A percentile compares a stretch with the other conserved stretches of the same genome.
Conservation (phyloP, 2,329 filamentous ascomycete genomes). For the Aureobasidium sp. region DNA sequence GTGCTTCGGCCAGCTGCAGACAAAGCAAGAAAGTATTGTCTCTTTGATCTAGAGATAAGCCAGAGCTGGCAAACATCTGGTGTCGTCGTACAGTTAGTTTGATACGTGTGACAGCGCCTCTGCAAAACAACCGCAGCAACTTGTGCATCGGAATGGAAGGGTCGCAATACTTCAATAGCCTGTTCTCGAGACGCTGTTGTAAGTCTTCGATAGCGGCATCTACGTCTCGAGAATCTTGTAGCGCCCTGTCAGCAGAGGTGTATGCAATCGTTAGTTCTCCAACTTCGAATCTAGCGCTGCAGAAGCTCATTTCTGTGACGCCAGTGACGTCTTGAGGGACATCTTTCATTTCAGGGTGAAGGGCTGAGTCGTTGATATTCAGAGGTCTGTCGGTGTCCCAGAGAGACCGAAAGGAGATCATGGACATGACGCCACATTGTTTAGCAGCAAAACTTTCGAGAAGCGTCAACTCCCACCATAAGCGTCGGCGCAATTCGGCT, state of each 20-base stretch:
- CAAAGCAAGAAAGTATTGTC: slow-evolving; percentile 33
- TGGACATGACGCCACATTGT: slow-evolving; percentile 18
- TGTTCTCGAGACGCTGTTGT: slow-evolving; percentile 32
- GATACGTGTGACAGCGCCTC: slow-evolving; percentile 34
- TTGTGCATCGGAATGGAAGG: slow-evolving; percentile 34
- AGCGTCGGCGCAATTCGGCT: slow-evolving; percentile 47
- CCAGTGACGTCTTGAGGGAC: slow-evolving; percentile 41
- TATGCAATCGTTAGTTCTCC: slow-evolving; percentile 29
- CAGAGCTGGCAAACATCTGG: slow-evolving; percentile 20
- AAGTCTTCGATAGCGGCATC: slow-evolving; percentile 29
- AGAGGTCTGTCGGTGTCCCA: slow-evolving; percentile 26
- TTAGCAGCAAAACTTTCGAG: slow-evolving; percentile 38
- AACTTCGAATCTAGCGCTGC: slow-evolving; percentile 33
- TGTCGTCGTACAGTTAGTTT: slow-evolving; percentile 39
- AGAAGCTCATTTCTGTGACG: slow-evolving; percentile 45
- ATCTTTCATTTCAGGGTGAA: slow-evolving; percentile 35
- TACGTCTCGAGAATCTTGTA: slow-evolving; percentile 14
- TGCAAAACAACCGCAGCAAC: slow-evolving; percentile 35
- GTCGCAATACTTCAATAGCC: slow-evolving; percentile 38
- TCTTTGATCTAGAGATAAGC: slow-evolving; percentile 26
- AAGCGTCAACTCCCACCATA: slow-evolving; percentile 56
- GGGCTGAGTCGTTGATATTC: slow-evolving; percentile 29
- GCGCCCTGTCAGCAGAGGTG: neutral
- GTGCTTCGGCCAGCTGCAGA: slow-evolving; percentile 32
- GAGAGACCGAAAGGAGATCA: slow-evolving; percentile 14